These are phyloP conservation scores for Solanum hybrid DNA, from an alignment of 305 asterid species.

Conservation along the genomic window DNA sequence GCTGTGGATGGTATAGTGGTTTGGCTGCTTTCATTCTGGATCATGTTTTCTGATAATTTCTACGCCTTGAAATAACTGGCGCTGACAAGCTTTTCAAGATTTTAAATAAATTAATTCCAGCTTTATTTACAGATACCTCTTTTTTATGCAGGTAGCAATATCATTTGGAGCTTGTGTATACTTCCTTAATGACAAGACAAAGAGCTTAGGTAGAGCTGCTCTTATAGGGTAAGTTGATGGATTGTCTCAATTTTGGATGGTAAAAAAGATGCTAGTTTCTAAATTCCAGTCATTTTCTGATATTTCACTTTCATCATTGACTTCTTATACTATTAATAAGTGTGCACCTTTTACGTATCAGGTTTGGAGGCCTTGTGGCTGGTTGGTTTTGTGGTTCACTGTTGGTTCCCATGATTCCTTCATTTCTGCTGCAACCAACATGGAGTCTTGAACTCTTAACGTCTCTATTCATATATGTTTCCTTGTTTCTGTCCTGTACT, in stretches of 20 bases:
- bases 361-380: slow-evolving; percentile 70
- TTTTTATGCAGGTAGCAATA: slow-evolving; percentile 64
- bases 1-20: neutral
- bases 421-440: slow-evolving; percentile 63
- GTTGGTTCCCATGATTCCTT: slow-evolving; percentile 63
- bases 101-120: neutral
- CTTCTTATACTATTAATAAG: slow-evolving; percentile 5
- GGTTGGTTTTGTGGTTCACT: slow-evolving; percentile 86
- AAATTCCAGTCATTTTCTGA: neutral
- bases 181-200: slow-evolving; percentile 92
- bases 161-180: slow-evolving; percentile 90
- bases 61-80: neutral
- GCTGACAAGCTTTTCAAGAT: neutral
- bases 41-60: neutral
- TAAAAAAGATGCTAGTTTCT: neutral
- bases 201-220: slow-evolving; percentile 74
- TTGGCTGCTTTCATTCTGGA: neutral
- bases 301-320: neutral
- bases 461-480: slow-evolving; percentile 63
- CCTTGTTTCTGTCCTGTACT: slow-evolving; percentile 74
- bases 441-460: slow-evolving; percentile 92
- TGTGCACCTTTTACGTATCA: slow-evolving; percentile 22
- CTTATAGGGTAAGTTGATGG: slow-evolving; percentile 66
- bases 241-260: neutral
- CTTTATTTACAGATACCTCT: neutral